phyloP scores from a whole-genome alignment of 2,329 filamentous ascomycete genomes.

The Paraconiothyrium brasiliense region DNA sequence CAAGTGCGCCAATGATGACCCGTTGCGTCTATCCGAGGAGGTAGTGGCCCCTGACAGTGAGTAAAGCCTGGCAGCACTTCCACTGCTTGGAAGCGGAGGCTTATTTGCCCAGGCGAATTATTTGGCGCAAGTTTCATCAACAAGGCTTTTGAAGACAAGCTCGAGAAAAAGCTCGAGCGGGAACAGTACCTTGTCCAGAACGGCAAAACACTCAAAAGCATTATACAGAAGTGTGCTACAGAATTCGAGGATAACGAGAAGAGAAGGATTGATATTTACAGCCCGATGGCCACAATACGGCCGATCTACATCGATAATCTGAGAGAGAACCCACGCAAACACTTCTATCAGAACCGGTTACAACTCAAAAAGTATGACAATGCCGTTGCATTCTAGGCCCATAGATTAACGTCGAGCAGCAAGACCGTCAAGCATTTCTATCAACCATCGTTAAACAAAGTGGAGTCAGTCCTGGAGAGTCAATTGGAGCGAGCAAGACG shows the following conservation, averaged over 20 bases:
- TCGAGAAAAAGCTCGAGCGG: slow-evolving; percentile 25
- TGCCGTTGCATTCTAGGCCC: too few species aligned
- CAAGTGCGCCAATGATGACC: slow-evolving; percentile 13
- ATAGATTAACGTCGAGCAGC: too few species aligned
- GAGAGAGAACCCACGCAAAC: background rate
- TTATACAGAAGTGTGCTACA: slow-evolving; percentile 16
- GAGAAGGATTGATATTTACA: slow-evolving; percentile 13
- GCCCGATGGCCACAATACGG: background rate
- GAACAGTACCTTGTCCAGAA: slow-evolving; percentile 32
- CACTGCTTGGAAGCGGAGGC: background rate
- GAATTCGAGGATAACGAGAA: slow-evolving; percentile 25
- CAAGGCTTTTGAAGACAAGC: slow-evolving; percentile 32
- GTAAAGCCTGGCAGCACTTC: background rate
- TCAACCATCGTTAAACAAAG: slow-evolving; percentile 22
- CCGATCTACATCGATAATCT: slow-evolving; percentile 22
- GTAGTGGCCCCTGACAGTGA: slow-evolving; percentile 26
- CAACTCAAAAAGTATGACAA: too few species aligned
- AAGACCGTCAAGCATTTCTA: slow-evolving; percentile 20
- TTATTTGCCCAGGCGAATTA: slow-evolving; percentile 30
- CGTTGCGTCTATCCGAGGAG: slow-evolving; percentile 22
- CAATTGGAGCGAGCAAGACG: slow-evolving; percentile 33
- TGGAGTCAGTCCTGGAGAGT: slow-evolving; percentile 24
- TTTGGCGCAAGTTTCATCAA: slow-evolving; percentile 46
- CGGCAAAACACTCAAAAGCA: slow-evolving; percentile 26
- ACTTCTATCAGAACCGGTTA: slow-evolving; percentile 15